Base-by-base conservation (phyloP, 106 monocot species). In the Allium cepa region DNA sequence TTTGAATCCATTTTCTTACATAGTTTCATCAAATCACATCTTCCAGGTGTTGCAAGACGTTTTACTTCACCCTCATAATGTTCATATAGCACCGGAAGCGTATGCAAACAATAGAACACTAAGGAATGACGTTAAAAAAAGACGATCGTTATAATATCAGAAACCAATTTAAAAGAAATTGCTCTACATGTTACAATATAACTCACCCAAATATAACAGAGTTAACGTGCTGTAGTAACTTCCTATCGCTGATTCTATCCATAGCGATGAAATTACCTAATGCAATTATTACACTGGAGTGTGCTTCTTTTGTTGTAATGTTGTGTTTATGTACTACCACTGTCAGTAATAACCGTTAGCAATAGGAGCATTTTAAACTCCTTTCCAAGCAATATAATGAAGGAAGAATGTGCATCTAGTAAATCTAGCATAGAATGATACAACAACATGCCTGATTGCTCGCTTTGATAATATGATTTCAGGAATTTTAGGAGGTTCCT, bases 331-430 rank as follows among this genome's bases (percentile, higher is more conserved):
- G 22, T 22, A 22, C 22, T 22, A 22, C 22, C 22, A 22, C 22
- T 22, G 22, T 22, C 22, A 22, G 22, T 22, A 22, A 22, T 22
- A 22, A 22, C 22, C 22, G 22, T 22, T 76, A 92, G 88, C 83
- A 79, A 16, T 62, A 88, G 75, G 71, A 92, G 79, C 26, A 64
- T 48, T 16, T 76, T 85, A 52, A 88, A 68, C 67, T 92, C 85
- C 14, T 82, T 88, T 66, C 88, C 92, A 53, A 76, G 88, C 78
- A 47, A 92, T 79, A 49, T 85, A 59, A 17, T 81, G 74, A 16
- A 92, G 77, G 52, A 73, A 69, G 50, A 11, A 17, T 16, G 79
- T 12, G 47, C 68, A 68, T 0, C 56, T 27, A 14, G 8, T 72
- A 47, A 88, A 62, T 64, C 60, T 80, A 14, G 50, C 9, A 47